phyloP scores from a whole-genome alignment of 805 yeast species.

The Yamadazyma nakazawae region DNA sequence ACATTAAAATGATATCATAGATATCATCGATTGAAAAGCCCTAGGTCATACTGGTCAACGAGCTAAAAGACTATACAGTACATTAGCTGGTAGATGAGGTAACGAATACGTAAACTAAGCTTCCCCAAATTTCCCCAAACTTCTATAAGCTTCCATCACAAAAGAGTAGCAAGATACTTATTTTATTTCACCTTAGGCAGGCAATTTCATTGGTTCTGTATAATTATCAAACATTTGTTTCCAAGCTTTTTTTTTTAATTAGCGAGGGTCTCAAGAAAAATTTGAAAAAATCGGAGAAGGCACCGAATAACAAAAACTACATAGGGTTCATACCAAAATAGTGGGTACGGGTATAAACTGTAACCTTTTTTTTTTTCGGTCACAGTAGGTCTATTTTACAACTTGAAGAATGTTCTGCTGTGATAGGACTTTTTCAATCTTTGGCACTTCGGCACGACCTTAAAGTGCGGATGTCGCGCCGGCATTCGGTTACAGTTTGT shows the following conservation, averaged over 20 bases:
- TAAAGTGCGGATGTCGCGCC: background rate
- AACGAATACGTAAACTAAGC: background rate
- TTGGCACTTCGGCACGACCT: background rate
- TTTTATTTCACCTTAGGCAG: too few relatives aligned
- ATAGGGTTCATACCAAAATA: too few relatives aligned
- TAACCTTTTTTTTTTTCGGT: background rate
- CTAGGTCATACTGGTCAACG: background rate
- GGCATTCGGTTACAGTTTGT: background rate
- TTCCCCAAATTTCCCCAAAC: background rate
- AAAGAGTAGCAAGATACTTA: background rate
- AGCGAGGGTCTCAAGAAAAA: too few relatives aligned
- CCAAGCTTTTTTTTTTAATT: too few relatives aligned
- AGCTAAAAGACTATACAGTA: too few relatives aligned
- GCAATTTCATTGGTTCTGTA: too few relatives aligned
- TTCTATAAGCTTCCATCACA: background rate
- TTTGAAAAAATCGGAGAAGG: too few relatives aligned
- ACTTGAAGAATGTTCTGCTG: background rate
- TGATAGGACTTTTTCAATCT: too few relatives aligned
- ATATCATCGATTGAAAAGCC: background rate
- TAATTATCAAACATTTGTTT: too few relatives aligned
- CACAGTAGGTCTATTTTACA: background rate
- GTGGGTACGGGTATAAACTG: too few relatives aligned
- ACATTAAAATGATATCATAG: conserved; percentile 1
- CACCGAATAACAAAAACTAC: too few relatives aligned
- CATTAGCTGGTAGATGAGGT: background rate